Evolutionary conservation across 2,329 filamentous ascomycete genomes (phyloP).

Genomic region (Penicillium griseofulvum): DNA sequence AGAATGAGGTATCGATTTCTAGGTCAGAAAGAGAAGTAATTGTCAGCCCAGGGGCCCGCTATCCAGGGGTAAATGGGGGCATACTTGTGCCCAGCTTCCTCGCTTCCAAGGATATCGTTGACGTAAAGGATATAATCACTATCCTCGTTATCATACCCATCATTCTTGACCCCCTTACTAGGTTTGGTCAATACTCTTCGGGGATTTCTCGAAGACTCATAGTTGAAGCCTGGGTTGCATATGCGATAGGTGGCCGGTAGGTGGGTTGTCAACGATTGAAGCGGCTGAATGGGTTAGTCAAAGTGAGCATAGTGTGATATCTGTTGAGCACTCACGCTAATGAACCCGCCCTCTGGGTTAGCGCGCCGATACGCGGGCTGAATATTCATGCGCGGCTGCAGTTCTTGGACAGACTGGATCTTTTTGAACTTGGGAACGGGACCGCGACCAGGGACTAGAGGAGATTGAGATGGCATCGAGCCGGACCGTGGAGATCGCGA

Average conservation of each 20-base stretch:
- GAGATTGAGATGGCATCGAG: conserved; percentile 45
- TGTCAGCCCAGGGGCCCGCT: conserved; percentile 12
- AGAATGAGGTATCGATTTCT: conserved; percentile 95
- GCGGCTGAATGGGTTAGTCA: conserved; percentile 59
- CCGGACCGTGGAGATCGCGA: conserved; percentile 49
- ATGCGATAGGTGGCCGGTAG: conserved; percentile 95
- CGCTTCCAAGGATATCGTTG: conserved; percentile 95
- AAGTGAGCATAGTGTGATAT: background rate
- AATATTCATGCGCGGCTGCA: conserved; percentile 77
- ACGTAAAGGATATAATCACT: conserved; percentile 99
- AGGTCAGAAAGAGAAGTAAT: background rate
- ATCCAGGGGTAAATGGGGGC: conserved; percentile 27
- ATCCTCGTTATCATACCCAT: conserved; percentile 98
- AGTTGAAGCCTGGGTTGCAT: conserved; percentile 97
- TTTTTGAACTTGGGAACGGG: conserved; percentile 86
- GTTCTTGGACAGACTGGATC: conserved; percentile 67
- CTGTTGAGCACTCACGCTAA: conserved; percentile 67
- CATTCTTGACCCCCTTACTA: conserved; percentile 97
- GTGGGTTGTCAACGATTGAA: conserved; percentile 92
- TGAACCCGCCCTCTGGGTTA: conserved; percentile 95
- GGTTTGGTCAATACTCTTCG: conserved; percentile 95
- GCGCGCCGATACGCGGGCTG: conserved; percentile 91
- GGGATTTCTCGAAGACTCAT: conserved; percentile 95
- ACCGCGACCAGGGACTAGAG: conserved; percentile 50
- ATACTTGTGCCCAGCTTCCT: conserved; percentile 96